Evolutionary conservation across 352 stramenopile species (phyloP).

Genomic region (Phytophthora meadii): DNA sequence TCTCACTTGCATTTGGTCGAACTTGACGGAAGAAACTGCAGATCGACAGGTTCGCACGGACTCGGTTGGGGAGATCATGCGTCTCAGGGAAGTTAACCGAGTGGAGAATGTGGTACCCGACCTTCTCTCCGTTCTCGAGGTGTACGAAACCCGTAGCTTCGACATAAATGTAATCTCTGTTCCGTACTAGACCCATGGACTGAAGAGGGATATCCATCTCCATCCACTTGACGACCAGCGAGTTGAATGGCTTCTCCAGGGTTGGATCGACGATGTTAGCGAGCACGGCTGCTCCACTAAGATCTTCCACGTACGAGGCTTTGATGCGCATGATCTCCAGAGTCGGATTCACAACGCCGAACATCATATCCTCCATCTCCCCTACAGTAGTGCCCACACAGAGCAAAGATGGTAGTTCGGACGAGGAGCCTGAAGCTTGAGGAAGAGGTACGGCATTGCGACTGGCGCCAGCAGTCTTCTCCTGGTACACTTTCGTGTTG

Average conservation of each 20-base stretch:
- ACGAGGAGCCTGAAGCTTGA: no score
- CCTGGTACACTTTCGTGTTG: no score
- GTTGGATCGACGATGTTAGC: slow-evolving; percentile 36
- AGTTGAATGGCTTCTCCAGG: slow-evolving; percentile 30
- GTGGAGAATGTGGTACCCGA: slow-evolving; percentile 50
- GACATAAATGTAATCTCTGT: slow-evolving; percentile 61
- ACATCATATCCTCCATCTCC: no score
- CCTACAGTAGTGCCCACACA: no score
- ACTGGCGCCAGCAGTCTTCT: no score
- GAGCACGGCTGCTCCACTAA: no score
- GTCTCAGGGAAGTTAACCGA: slow-evolving; percentile 48
- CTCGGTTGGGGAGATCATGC: slow-evolving; percentile 36
- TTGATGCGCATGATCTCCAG: no score
- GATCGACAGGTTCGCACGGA: slow-evolving; percentile 53
- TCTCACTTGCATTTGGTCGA: slow-evolving; percentile 34
- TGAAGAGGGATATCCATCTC: slow-evolving; percentile 41
- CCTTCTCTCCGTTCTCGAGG: slow-evolving; percentile 39
- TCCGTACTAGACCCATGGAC: slow-evolving; percentile 30
- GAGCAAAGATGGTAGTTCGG: no score
- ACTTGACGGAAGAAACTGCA: slow-evolving; percentile 48
- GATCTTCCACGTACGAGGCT: no score
- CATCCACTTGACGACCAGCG: slow-evolving; percentile 44
- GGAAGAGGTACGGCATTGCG: no score
- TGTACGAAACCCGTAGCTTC: slow-evolving; percentile 47
- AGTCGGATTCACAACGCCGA: no score